A percentile compares a stretch with the other conserved stretches of the same genome.
These are phyloP conservation scores for Botrytis paeoniae DNA, from an alignment of 2,329 filamentous ascomycete genomes.

Conservation along the genomic window DNA sequence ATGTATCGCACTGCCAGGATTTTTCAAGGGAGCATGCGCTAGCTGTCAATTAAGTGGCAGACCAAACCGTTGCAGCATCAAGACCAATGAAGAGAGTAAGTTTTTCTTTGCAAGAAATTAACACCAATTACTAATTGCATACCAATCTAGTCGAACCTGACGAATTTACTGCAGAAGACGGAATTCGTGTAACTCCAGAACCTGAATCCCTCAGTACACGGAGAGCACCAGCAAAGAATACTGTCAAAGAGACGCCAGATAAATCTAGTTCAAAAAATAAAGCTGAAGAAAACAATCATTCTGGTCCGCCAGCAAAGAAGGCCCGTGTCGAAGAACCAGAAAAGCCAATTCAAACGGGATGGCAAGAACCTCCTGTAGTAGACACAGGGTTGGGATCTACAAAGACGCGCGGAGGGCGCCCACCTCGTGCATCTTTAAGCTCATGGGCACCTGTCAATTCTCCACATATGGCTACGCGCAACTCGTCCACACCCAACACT, in stretches of 20 bases:
- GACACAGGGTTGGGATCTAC: constrained; percentile 26
- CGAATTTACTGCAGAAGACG: constrained; percentile 9
- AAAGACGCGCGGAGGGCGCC: constrained; percentile 12
- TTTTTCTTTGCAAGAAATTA: not conserved
- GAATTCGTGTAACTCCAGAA: constrained; percentile 1
- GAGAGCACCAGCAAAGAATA: constrained; percentile 4
- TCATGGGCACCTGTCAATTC: constrained; percentile 34
- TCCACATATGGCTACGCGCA: constrained; percentile 13
- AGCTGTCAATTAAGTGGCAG: constrained; percentile 37
- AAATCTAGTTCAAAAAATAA: not conserved
- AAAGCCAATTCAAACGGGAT: constrained; percentile 26
- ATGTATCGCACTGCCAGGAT: constrained; percentile 37
- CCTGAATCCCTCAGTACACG: not conserved
- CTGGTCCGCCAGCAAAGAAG: constrained; percentile 27
- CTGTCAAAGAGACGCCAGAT: constrained; percentile 11
- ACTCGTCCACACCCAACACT: constrained; percentile 15
- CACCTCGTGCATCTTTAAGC: constrained; percentile 9
- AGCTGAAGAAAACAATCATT: constrained; percentile 10
- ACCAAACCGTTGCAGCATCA: constrained; percentile 37
- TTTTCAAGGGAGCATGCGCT: constrained; percentile 38
- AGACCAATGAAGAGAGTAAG: constrained; percentile 36
- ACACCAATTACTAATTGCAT: not conserved
- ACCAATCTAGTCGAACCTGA: constrained; percentile 12
- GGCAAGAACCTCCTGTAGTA: constrained; percentile 35
- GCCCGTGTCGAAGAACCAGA: constrained; percentile 26